Conservation (phyloP, 768 basidiomycete species). For the Cystofilobasidium bisporidii region DNA sequence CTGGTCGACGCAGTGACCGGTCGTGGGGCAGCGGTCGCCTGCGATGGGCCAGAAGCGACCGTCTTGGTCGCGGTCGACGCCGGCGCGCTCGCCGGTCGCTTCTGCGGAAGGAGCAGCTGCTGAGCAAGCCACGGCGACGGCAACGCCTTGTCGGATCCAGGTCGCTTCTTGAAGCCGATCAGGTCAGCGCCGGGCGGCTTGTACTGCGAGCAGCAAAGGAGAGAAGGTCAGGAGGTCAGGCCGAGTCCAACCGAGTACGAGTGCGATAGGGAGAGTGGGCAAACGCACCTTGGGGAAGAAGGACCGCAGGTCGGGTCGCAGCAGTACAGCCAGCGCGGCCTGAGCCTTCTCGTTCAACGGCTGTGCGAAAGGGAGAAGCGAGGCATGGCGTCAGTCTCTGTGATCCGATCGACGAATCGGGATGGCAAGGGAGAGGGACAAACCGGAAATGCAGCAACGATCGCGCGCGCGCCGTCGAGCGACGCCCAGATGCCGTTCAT, state of each 20-base stretch:
- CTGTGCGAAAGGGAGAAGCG: neutral
- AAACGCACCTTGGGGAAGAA: constrained; percentile 2
- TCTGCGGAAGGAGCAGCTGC: too few relatives aligned
- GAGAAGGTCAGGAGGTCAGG: neutral
- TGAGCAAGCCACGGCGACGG: too few relatives aligned
- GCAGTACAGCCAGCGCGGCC: neutral
- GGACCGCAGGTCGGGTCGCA: neutral
- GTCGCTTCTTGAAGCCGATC: too few relatives aligned
- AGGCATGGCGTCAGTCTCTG: neutral
- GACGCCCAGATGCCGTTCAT: constrained; percentile 22
- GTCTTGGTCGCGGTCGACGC: too few relatives aligned
- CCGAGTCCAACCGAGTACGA: too few relatives aligned
- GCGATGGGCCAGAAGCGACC: too few relatives aligned
- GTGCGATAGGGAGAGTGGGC: neutral
- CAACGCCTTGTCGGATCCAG: too few relatives aligned
- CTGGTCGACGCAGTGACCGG: too few relatives aligned
- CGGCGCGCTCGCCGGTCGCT: too few relatives aligned
- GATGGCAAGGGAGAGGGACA: neutral
- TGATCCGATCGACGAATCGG: neutral
- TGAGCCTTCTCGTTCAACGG: neutral
- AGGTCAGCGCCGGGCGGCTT: too few relatives aligned
- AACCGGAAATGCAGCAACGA: constrained; percentile 6
- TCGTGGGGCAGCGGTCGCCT: too few relatives aligned
- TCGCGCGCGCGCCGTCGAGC: constrained; percentile 3
- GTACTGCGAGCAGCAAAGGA: too few relatives aligned